phyloP scores from a whole-genome alignment of 2,329 filamentous ascomycete species.

The Coniochaeta sp. region DNA sequence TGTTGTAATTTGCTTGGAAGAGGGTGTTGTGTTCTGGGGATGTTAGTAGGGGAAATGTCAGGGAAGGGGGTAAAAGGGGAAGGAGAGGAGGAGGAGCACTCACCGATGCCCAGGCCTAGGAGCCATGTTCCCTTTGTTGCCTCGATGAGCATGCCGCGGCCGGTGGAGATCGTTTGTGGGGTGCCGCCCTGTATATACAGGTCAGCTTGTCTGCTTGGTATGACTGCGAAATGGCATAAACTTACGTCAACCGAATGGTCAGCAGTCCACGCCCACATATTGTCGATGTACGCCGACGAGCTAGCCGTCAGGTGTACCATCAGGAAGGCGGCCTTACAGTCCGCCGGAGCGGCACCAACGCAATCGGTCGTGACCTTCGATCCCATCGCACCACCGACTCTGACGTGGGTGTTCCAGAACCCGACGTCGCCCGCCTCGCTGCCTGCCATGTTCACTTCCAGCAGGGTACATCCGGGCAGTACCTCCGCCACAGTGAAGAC shows the following conservation, averaged over 20 bases:
- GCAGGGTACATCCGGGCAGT: background rate
- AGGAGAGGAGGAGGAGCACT: background rate
- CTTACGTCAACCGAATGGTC: background rate
- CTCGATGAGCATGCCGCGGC: conserved; percentile 5
- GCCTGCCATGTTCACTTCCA: conserved; percentile 1
- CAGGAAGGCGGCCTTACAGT: background rate
- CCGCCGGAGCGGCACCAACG: background rate
- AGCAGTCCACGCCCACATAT: background rate
- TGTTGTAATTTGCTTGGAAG: background rate
- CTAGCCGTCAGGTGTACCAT: background rate
- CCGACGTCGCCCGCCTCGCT: background rate
- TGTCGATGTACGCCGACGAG: background rate
- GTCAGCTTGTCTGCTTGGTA: background rate
- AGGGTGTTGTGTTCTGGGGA: background rate
- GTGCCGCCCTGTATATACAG: background rate
- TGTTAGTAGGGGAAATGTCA: too few species aligned
- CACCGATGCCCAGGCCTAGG: conserved; percentile 6
- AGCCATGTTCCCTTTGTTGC: conserved; percentile 7
- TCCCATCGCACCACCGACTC: background rate
- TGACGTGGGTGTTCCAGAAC: background rate
- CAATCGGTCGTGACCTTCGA: background rate
- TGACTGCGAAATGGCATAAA: too few species aligned
- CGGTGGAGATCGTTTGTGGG: background rate
- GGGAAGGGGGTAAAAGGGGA: background rate
- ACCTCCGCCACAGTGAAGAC: background rate